Evolutionary conservation across 2,329 filamentous ascomycete genomes (phyloP).

Genomic region (Pyricularia pennisetigena): DNA sequence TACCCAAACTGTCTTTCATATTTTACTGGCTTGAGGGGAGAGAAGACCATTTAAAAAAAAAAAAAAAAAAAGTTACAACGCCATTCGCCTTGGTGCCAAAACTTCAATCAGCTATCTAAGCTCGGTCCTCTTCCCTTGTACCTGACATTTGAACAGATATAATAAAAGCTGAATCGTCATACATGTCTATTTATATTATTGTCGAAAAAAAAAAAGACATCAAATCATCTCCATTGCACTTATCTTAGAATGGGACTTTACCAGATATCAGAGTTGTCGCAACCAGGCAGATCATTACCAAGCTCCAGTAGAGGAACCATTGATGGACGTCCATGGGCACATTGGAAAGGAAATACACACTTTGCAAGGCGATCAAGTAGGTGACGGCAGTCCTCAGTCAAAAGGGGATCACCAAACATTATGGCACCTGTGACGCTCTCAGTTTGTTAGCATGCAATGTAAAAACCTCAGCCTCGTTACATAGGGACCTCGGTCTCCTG

Average conservation of each 20-base stretch:
- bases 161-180: neutral
- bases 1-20: too few species aligned
- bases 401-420: slow-evolving; percentile 74
- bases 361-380: slow-evolving; percentile 47
- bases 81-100: too few species aligned
- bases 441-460: neutral
- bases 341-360: slow-evolving; percentile 71
- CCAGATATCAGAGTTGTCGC: neutral
- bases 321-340: slow-evolving; percentile 66
- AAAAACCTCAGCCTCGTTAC: neutral
- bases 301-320: slow-evolving; percentile 54
- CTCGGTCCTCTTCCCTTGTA: too few species aligned
- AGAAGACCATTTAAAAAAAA: too few species aligned
- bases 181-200: neutral
- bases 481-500: neutral
- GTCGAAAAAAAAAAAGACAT: neutral
- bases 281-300: slow-evolving; percentile 13
- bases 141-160: neutral
- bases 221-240: neutral
- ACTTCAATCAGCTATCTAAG: too few species aligned
- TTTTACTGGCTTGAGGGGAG: too few species aligned
- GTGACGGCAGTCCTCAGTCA: slow-evolving; percentile 42
- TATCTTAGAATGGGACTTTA: neutral
- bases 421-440: slow-evolving; percentile 42
- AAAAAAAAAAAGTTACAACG: too few species aligned